Conservation (phyloP, 1,139 yeast species). For the Torulaspora pretoriensis region DNA sequence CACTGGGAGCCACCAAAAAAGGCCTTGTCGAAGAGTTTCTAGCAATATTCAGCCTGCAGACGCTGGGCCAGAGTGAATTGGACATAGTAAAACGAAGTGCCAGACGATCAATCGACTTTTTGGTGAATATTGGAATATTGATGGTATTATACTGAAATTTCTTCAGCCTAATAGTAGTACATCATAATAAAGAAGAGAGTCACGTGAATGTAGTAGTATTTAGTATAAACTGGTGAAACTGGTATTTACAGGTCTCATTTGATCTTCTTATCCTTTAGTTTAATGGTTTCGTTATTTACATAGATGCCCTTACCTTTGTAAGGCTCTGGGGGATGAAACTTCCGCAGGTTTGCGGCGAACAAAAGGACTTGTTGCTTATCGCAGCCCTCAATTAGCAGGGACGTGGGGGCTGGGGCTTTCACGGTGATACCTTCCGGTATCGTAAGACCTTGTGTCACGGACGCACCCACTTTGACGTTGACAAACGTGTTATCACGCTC, state of each 20-base stretch:
- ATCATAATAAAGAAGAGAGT: neutral
- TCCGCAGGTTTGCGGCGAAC: constrained; percentile 85
- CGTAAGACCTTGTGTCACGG: constrained; percentile 58
- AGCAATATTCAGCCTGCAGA: constrained; percentile 5
- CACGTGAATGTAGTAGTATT: constrained; percentile 2
- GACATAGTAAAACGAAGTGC: constrained; percentile 4
- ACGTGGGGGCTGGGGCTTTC: constrained; percentile 79
- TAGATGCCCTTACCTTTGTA: constrained; percentile 98
- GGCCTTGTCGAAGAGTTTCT: constrained; percentile 18
- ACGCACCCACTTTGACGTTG: constrained; percentile 79
- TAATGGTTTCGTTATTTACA: constrained; percentile 85
- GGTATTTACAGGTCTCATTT: constrained; percentile 44
- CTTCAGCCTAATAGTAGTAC: neutral
- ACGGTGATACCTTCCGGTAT: constrained; percentile 78
- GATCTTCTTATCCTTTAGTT: constrained; percentile 85
- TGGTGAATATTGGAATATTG: neutral
- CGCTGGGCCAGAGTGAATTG: constrained; percentile 4
- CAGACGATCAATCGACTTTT: neutral
- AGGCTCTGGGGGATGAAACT: constrained; percentile 93
- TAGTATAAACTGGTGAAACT: neutral
- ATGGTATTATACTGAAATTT: neutral
- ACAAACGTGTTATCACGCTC: constrained; percentile 58
- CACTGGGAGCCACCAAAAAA: constrained; percentile 27
- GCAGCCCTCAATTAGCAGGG: constrained; percentile 79
- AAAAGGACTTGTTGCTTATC: constrained; percentile 83